Evolutionary conservation across 78 protist species (phyloP).

Genomic region (Dictyostelium capitatum): DNA sequence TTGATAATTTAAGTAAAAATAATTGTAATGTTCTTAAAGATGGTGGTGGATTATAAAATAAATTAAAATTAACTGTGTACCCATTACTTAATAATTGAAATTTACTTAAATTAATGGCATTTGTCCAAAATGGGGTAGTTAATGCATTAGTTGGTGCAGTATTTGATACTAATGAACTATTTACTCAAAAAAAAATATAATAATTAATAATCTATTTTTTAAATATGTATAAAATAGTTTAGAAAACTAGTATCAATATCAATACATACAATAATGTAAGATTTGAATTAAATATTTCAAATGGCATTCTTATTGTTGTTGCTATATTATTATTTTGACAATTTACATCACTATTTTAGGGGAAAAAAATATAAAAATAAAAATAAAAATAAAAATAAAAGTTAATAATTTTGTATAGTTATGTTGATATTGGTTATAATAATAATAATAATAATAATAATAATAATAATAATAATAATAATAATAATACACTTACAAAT

Average conservation of each 20-base stretch:
- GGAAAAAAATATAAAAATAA: too few relatives aligned
- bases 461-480: background rate
- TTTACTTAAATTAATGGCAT: background rate
- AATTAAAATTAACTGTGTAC: background rate
- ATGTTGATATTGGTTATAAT: too few relatives aligned
- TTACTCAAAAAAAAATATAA: background rate
- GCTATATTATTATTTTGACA: background rate
- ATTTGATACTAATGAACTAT: background rate
- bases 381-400: background rate
- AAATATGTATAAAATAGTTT: background rate
- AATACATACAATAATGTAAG: background rate
- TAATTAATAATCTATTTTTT: background rate
- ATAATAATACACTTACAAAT: background rate
- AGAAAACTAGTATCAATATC: too few relatives aligned
- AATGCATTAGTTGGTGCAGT: background rate
- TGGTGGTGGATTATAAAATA: conserved; percentile 16
- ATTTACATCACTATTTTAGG: background rate
- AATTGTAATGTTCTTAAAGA: background rate
- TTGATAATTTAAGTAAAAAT: background rate
- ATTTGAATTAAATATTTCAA: background rate
- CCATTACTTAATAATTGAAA: background rate
- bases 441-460: background rate
- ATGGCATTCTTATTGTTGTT: background rate
- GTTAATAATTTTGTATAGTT: background rate
- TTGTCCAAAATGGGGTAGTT: background rate